phyloP scores from a whole-genome alignment of 2,329 filamentous ascomycete genomes.

The Stachybotrys chartarum region DNA sequence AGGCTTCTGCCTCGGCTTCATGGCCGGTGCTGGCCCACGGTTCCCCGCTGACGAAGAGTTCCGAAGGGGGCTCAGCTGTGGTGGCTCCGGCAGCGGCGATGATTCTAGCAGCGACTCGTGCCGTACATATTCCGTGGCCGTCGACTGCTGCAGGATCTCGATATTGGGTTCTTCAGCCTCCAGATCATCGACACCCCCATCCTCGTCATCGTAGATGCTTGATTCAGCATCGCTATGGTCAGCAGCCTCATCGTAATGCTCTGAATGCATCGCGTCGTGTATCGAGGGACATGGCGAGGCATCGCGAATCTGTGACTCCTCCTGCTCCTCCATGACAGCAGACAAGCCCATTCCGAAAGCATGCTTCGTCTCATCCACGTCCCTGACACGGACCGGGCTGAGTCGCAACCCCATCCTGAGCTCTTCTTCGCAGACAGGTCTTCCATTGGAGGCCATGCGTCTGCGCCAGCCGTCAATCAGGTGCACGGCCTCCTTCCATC shows the following conservation, averaged over 20 bases:
- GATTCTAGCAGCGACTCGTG: conserved; percentile 25
- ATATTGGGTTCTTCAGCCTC: conserved; percentile 36
- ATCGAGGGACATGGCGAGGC: conserved; percentile 20
- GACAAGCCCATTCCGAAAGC: conserved; percentile 31
- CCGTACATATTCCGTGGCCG: conserved; percentile 16
- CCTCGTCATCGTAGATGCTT: conserved; percentile 38
- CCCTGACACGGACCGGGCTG: conserved; percentile 49
- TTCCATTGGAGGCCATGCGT: conserved; percentile 65
- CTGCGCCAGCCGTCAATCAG: conserved; percentile 92
- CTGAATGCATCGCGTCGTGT: conserved; percentile 9
- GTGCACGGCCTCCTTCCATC: conserved; percentile 82
- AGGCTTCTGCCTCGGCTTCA: conserved; percentile 20
- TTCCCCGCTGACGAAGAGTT: conserved; percentile 47
- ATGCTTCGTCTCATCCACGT: conserved; percentile 39
- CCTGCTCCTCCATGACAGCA: conserved; percentile 40
- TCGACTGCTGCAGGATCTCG: conserved; percentile 36
- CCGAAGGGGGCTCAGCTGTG: conserved; percentile 43
- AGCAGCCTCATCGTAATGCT: conserved; percentile 14
- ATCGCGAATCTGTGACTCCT: conserved; percentile 20
- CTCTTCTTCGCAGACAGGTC: conserved; percentile 62
- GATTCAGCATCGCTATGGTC: conserved; percentile 27
- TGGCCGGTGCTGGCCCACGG: conserved; percentile 19
- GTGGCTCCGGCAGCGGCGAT: conserved; percentile 38
- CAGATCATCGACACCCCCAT: conserved; percentile 31
- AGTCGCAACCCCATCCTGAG: conserved; percentile 61